A percentile compares a stretch with the other conserved stretches of the same genome.
Evolutionary conservation across 257 asterid genomes (phyloP).

Genomic region (Gentiana straminea): DNA sequence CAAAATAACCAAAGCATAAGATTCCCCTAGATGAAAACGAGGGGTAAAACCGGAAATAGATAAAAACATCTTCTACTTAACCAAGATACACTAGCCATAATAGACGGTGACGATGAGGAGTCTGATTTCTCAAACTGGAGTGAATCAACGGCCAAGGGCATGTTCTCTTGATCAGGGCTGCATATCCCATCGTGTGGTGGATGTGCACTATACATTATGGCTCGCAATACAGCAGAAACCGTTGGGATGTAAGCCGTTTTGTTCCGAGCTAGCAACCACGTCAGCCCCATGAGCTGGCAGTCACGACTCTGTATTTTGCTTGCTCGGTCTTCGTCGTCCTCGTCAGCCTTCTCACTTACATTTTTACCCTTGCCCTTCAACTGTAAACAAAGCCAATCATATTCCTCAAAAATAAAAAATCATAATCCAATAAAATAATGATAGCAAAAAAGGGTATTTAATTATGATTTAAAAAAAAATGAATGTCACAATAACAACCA

Average conservation of each 20-base stretch:
- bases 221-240: conserved; percentile 96
- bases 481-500: too few species aligned
- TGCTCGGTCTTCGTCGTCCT: conserved; percentile 39
- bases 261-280: conserved; percentile 97
- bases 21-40: conserved; percentile 11
- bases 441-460: too few species aligned
- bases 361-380: conserved; percentile 60
- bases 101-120: conserved; percentile 26
- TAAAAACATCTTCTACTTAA: not conserved
- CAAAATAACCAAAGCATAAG: too few species aligned
- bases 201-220: conserved; percentile 88
- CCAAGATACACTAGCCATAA: not conserved
- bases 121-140: conserved; percentile 57
- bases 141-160: conserved; percentile 97
- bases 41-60: conserved; percentile 41
- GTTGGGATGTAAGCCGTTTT: conserved; percentile 97
- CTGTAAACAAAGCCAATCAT: conserved; percentile 16
- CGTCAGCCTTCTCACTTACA: conserved; percentile 29
- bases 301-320: conserved; percentile 68
- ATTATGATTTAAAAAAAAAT: too few species aligned
- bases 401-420: too few species aligned
- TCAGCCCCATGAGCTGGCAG: conserved; percentile 96
- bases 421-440: too few species aligned
- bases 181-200: conserved; percentile 78
- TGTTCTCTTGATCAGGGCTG: conserved; percentile 98